A percentile compares a stretch with the other conserved stretches of the same genome.
Conservation (phyloP, 805 yeast genomes). For the Ogataea nonfermentans region DNA sequence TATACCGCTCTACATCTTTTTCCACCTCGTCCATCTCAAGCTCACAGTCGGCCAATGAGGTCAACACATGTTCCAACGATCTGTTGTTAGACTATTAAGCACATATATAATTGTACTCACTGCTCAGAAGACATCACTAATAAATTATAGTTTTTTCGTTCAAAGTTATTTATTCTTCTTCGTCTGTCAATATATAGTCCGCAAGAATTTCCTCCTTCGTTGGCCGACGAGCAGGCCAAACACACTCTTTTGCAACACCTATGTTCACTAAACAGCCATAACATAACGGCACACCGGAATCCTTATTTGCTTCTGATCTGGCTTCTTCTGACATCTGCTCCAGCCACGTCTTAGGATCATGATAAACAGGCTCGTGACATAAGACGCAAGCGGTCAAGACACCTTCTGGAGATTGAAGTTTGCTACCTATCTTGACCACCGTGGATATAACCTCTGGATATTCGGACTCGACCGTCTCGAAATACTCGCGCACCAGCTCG, state of each 20-base stretch:
- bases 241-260: slow-evolving; percentile 40
- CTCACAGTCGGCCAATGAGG: slow-evolving; percentile 56
- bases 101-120: slow-evolving; percentile 1
- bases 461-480: slow-evolving; percentile 65
- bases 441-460: slow-evolving; percentile 91
- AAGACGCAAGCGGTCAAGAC: slow-evolving; percentile 43
- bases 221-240: slow-evolving; percentile 32
- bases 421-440: slow-evolving; percentile 85
- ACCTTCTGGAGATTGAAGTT: slow-evolving; percentile 51
- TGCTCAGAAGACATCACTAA: neutral
- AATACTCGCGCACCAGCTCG: slow-evolving; percentile 73
- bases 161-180: slow-evolving; percentile 16
- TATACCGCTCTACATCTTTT: slow-evolving; percentile 53
- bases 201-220: slow-evolving; percentile 29
- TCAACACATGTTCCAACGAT: slow-evolving; percentile 39
- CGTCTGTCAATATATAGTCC: slow-evolving; percentile 28
- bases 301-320: slow-evolving; percentile 3
- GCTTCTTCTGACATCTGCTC: slow-evolving; percentile 51
- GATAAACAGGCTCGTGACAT: slow-evolving; percentile 54
- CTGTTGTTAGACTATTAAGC: slow-evolving; percentile 1
- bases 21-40: slow-evolving; percentile 59
- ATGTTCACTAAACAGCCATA: slow-evolving; percentile 74
- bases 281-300: slow-evolving; percentile 45
- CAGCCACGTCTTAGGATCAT: slow-evolving; percentile 66
- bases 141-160: neutral